Percentiles rank a stretch among this genome's conserved stretches.
phyloP scores from a whole-genome alignment of 805 yeast species.

The Candida peoriensis region DNA sequence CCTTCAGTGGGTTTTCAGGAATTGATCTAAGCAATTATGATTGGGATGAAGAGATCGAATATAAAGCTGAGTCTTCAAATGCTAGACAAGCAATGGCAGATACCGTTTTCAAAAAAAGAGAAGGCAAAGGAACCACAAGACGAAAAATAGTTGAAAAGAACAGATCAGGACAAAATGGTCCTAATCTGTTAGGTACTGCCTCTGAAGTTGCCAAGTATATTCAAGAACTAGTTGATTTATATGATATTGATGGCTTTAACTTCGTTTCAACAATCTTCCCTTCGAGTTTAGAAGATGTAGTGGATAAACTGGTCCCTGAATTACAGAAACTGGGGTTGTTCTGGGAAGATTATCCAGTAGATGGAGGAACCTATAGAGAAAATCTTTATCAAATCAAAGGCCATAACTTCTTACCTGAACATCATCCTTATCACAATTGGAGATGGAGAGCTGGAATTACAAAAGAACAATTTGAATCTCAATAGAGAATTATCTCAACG shows the following conservation, averaged over 20 bases:
- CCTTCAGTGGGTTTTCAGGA: slow-evolving; percentile 43
- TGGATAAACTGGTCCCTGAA: slow-evolving; percentile 31
- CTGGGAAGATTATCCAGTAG: slow-evolving; percentile 31
- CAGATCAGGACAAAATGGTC: slow-evolving; percentile 15
- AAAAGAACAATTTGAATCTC: slow-evolving; percentile 19
- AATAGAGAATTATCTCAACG: no score
- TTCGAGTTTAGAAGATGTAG: slow-evolving; percentile 32
- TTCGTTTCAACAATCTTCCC: slow-evolving; percentile 33
- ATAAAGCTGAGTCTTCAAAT: slow-evolving; percentile 27
- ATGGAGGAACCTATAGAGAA: slow-evolving; percentile 33
- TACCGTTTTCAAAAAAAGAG: slow-evolving; percentile 17
- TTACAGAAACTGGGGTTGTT: slow-evolving; percentile 29
- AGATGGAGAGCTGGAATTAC: slow-evolving; percentile 11
- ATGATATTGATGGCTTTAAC: slow-evolving; percentile 41
- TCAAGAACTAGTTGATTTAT: slow-evolving; percentile 32
- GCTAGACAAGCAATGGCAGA: slow-evolving; percentile 28
- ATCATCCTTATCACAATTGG: slow-evolving; percentile 17
- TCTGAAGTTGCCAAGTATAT: slow-evolving; percentile 34
- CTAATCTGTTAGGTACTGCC: slow-evolving; percentile 26
- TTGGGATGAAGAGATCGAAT: slow-evolving; percentile 36
- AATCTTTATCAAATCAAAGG: slow-evolving; percentile 27
- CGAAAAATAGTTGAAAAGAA: slow-evolving; percentile 27
- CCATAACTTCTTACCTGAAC: slow-evolving; percentile 9
- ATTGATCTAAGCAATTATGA: slow-evolving; percentile 38
- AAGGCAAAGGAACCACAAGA: slow-evolving; percentile 18